Base-by-base conservation (phyloP, 169 alveolate genomes). In the Sarcocystis neurona region DNA sequence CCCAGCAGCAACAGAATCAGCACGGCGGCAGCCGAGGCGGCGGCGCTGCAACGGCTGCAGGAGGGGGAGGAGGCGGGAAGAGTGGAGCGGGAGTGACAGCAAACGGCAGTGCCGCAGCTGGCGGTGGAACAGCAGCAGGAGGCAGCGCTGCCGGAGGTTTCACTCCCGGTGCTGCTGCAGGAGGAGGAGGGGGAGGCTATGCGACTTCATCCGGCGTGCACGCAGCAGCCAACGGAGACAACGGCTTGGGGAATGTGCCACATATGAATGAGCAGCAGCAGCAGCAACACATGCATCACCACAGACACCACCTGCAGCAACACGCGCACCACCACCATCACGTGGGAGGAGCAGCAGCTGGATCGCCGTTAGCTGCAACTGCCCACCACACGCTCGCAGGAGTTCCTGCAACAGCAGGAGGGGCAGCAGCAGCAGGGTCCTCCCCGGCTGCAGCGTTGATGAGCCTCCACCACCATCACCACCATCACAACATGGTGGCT, bases 1-100 rank as follows among this genome's bases (percentile, higher is more conserved):
- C 27, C 30, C 32, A 15, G 32, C 37, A 63, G 75, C 12, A 63
- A 50, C 63, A 50, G 63, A 10, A 5, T 20, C 5, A 72, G 43
- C 82, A 72, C 82, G 58, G 82, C 82, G 43, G n/a, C 82, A 53
- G 53, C 82, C 37, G 43, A 53, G 82, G 58, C 37, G 82, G 58
- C 58, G 37, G 4, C 23, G 43, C 50, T 39, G 82, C 82, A 34
- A 53, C 82, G 43, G 82, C 82, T 23, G 39, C 82, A 72, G 53
- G 37, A 47, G 30, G n/a, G 37, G 53, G 58, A 6, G 82, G 58
- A 72, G 82, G 58, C 37, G 56, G 15, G 5, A 0, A 32, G 4
- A 37, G 53, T 34, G 82, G 58, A 72, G 50, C 82, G 43, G 82
- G 58, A 34, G 82, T 39, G 5, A 39, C 75, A 10, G 75, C 32